These are phyloP conservation scores for Salix viminalis DNA, from an alignment of 345 rosid species.

Conservation along the genomic window DNA sequence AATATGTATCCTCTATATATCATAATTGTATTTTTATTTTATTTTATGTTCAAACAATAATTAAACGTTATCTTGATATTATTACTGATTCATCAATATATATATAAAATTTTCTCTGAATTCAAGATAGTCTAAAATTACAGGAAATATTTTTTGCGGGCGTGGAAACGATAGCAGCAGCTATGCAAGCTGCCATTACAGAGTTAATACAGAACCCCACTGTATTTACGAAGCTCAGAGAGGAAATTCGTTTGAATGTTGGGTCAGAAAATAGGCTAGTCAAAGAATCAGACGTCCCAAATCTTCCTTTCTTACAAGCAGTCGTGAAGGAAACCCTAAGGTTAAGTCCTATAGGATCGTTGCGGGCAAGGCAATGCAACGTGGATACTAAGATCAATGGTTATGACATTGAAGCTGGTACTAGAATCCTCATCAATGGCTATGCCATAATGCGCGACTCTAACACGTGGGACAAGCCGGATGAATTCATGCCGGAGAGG, in stretches of 20 bases:
- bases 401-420: conserved; percentile 24
- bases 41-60: too few relatives aligned
- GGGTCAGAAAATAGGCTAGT: conserved; percentile 17
- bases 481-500: conserved; percentile 38
- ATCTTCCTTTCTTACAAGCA: conserved; percentile 37
- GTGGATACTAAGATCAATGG: conserved; percentile 30
- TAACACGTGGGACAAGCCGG: conserved; percentile 20
- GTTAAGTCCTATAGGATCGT: conserved; percentile 35
- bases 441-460: conserved; percentile 44
- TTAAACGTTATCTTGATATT: too few relatives aligned
- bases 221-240: neutral
- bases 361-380: conserved; percentile 31
- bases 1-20: too few relatives aligned
- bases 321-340: conserved; percentile 41
- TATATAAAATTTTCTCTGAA: too few relatives aligned
- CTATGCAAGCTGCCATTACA: conserved; percentile 4
- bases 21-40: too few relatives aligned
- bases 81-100: neutral
- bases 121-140: too few relatives aligned
- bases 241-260: neutral
- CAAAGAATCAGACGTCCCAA: conserved; percentile 38
- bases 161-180: conserved; percentile 11
- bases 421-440: conserved; percentile 30
- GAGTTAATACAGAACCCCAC: neutral
- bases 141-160: conserved; percentile 8